phyloP scores from a whole-genome alignment of 2,329 filamentous ascomycete species.

The Xylariaceae sp. region DNA sequence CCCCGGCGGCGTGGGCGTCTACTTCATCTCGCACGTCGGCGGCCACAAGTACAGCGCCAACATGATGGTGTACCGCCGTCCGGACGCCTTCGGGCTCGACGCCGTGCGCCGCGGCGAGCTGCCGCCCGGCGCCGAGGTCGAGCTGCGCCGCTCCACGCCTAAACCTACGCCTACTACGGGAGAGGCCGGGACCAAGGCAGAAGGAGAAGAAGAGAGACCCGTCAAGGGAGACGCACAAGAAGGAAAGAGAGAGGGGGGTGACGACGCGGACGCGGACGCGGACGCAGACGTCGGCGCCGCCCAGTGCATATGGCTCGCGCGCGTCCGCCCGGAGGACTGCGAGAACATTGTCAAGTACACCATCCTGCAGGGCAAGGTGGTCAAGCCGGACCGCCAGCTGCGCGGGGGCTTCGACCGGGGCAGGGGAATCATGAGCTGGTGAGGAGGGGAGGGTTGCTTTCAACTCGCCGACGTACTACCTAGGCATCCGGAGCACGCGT shows the following conservation, averaged over 20 bases:
- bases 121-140: constrained; percentile 29
- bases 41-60: constrained; percentile 97
- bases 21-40: constrained; percentile 93
- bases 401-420: constrained; percentile 83
- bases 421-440: constrained; percentile 84
- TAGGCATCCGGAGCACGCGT: too few relatives aligned
- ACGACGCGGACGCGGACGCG: constrained; percentile 21
- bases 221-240: constrained; percentile 3
- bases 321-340: constrained; percentile 80
- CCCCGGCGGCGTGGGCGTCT: constrained; percentile 87
- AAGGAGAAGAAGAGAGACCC: constrained; percentile 23
- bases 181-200: constrained; percentile 18
- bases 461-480: too few relatives aligned
- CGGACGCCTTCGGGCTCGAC: constrained; percentile 49
- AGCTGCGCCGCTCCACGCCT: too few relatives aligned
- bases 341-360: constrained; percentile 89
- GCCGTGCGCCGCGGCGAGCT: constrained; percentile 30
- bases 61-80: constrained; percentile 77
- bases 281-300: constrained; percentile 51
- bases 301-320: constrained; percentile 89
- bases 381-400: constrained; percentile 81
- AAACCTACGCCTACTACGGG: too few relatives aligned
- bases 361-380: constrained; percentile 83
- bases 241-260: constrained; percentile 5
- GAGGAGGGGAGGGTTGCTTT: too few relatives aligned